phyloP scores from a whole-genome alignment of 305 asterid genomes.

The Fraxinus sp. region DNA sequence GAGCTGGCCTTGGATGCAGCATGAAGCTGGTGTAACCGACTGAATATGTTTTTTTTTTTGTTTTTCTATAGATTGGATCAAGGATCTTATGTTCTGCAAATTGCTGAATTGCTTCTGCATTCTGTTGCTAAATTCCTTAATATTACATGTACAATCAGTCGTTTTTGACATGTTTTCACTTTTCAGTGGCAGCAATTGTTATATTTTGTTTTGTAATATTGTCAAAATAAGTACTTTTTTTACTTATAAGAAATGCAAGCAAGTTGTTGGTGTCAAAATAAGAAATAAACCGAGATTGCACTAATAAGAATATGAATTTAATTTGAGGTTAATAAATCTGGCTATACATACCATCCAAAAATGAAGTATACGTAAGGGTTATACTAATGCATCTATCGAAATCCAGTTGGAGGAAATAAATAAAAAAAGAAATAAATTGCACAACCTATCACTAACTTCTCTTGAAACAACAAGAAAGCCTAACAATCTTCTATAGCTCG shows the following conservation, averaged over 20 bases:
- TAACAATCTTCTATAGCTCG: conserved; percentile 50
- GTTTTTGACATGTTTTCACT: not conserved
- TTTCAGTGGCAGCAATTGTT: not conserved
- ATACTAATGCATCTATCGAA: not conserved
- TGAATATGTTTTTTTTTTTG: not conserved
- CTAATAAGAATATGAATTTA: not conserved
- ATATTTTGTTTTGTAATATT: not conserved
- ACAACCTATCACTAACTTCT: conserved; percentile 12
- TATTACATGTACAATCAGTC: not conserved
- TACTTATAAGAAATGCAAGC: not conserved
- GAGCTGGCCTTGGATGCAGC: conserved; percentile 73
- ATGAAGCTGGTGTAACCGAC: conserved; percentile 27
- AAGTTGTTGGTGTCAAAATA: not conserved
- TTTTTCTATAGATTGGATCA: not conserved
- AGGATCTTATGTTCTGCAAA: not conserved
- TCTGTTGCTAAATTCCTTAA: not conserved
- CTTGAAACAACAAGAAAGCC: not conserved
- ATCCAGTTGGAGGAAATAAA: not conserved
- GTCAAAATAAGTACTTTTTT: not conserved
- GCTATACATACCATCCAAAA: not conserved
- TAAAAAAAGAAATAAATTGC: conserved; percentile 1
- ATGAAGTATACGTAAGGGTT: not conserved
- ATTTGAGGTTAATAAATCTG: not conserved
- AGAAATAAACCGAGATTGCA: not conserved
- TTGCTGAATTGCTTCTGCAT: not conserved